These are phyloP conservation scores for Blastobotrys persicus DNA, from an alignment of 1,139 yeast species.

Conservation along the genomic window DNA sequence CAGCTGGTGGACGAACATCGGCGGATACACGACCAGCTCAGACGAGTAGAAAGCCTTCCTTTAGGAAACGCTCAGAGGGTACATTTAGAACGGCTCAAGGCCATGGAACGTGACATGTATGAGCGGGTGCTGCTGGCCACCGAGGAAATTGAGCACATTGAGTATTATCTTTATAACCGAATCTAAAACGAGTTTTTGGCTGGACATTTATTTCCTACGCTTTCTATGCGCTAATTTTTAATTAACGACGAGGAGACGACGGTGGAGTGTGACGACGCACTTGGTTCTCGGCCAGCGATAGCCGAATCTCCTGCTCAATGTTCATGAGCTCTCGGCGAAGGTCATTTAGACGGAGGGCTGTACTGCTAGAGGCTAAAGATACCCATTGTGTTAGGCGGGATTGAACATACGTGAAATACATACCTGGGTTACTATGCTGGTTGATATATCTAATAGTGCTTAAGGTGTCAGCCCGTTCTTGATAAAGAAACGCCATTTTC, in stretches of 20 bases:
- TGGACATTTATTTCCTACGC: not conserved
- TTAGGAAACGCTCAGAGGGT: not conserved
- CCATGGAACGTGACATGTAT: not conserved
- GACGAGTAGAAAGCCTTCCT: not conserved
- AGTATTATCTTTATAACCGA: not conserved
- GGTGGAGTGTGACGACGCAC: not conserved
- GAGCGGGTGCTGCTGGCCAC: constrained; percentile 1
- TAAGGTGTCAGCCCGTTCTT: not conserved
- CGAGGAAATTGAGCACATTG: not conserved
- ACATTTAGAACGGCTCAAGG: not conserved
- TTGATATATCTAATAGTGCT: not conserved
- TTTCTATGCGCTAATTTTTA: not conserved
- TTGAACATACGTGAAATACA: not conserved
- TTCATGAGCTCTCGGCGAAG: not conserved
- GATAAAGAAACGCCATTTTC: constrained; percentile 1
- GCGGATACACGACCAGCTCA: not conserved
- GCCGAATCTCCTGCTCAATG: not conserved
- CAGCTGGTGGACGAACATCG: constrained; percentile 3
- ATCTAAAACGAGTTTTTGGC: not conserved
- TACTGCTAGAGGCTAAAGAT: not conserved
- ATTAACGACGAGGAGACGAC: not conserved
- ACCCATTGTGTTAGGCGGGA: not conserved
- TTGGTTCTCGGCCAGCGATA: not conserved
- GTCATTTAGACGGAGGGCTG: not conserved
- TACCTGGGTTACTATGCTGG: not conserved